Evolutionary conservation across 257 asterid species (phyloP).

Genomic region (Osmanthus fragrans): DNA sequence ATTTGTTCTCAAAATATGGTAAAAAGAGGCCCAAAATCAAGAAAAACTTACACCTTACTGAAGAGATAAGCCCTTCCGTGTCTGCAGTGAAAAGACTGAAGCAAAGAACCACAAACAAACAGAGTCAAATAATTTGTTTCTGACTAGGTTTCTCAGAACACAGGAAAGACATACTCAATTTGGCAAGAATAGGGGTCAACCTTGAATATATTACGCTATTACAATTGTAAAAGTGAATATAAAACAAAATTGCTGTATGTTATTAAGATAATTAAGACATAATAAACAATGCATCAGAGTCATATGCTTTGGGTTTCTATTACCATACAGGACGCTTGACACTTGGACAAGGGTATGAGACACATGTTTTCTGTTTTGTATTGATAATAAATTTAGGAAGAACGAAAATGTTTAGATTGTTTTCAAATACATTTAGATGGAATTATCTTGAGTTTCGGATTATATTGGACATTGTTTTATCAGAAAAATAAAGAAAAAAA

Average conservation of each 20-base stretch:
- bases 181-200: not conserved
- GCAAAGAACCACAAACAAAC: conserved; percentile 17
- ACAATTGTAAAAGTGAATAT: not conserved
- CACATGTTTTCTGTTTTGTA: not conserved
- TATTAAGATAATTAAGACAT: not conserved
- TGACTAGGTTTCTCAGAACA: not conserved
- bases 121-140: conserved; percentile 18
- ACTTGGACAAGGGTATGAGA: not conserved
- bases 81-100: conserved; percentile 46
- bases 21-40: conserved; percentile 15
- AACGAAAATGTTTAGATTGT: not conserved
- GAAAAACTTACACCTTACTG: conserved; percentile 51
- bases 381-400: not conserved
- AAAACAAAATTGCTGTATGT: not conserved
- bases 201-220: not conserved
- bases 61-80: conserved; percentile 58
- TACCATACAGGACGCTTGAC: not conserved
- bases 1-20: not conserved
- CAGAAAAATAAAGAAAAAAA: not conserved
- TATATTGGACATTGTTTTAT: not conserved
- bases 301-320: too few relatives aligned
- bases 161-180: not conserved
- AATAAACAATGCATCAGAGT: too few relatives aligned
- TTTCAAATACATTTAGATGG: not conserved
- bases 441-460: not conserved